A percentile compares a stretch with the other conserved stretches of the same genome.
phyloP scores from a whole-genome alignment of 176 grass and related monocot species.

The Oryza officinalis region DNA sequence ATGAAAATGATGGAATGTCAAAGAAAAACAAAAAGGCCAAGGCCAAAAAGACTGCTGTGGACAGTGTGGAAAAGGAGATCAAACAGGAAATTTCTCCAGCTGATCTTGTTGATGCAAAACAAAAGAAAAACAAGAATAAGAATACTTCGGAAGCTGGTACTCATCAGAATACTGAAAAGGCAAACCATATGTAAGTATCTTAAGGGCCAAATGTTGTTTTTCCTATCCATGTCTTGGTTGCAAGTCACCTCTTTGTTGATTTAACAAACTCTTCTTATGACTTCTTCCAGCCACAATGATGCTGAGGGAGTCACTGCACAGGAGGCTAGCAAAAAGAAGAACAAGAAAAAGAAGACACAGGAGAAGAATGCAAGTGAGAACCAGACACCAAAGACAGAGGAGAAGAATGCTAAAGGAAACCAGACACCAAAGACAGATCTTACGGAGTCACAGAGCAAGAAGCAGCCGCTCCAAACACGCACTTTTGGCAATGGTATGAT shows the following conservation, averaged over 20 bases:
- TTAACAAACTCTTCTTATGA: neutral
- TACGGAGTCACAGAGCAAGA: conserved; percentile 38
- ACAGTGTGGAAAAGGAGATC: conserved; percentile 34
- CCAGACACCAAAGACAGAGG: conserved; percentile 39
- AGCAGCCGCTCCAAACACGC: conserved; percentile 45
- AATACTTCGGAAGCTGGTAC: conserved; percentile 37
- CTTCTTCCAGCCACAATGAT: conserved; percentile 27
- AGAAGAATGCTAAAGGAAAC: conserved; percentile 32
- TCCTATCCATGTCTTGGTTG: neutral
- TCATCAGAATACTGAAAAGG: conserved; percentile 35
- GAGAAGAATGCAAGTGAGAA: conserved; percentile 45
- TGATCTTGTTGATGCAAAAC: conserved; percentile 32
- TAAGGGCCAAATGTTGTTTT: neutral
- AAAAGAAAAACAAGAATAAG: conserved; percentile 50
- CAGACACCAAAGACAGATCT: conserved; percentile 30
- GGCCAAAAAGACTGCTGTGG: conserved; percentile 42
- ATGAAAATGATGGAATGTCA: conserved; percentile 33
- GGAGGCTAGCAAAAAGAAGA: conserved; percentile 47
- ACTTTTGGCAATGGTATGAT: conserved; percentile 85
- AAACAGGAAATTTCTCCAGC: conserved; percentile 25
- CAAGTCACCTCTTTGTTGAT: neutral
- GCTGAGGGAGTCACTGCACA: conserved; percentile 18
- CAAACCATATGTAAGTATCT: conserved; percentile 39
- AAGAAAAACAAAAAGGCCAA: conserved; percentile 77
- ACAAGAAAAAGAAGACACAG: conserved; percentile 48